phyloP scores from a whole-genome alignment of 805 yeast genomes.

The Ogataea salicorniae region DNA sequence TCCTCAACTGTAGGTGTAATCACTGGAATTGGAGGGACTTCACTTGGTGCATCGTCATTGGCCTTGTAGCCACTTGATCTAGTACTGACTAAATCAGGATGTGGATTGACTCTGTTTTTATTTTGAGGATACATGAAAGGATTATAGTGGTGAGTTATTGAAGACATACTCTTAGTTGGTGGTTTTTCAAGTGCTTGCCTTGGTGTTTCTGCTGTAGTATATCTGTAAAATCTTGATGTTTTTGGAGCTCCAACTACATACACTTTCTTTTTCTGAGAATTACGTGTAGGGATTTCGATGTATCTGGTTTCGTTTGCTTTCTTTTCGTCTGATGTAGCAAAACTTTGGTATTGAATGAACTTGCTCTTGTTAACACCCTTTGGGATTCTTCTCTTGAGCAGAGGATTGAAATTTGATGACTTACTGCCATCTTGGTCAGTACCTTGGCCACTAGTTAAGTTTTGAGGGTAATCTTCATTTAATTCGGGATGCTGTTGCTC shows the following conservation, averaged over 20 bases:
- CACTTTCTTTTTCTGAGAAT: not conserved
- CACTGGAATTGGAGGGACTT: slow-evolving; percentile 41
- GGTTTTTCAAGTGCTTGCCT: slow-evolving; percentile 6
- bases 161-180: slow-evolving; percentile 2
- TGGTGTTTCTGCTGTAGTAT: slow-evolving; percentile 13
- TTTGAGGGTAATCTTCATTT: too few relatives aligned
- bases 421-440: too few relatives aligned
- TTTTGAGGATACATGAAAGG: slow-evolving; percentile 44
- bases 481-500: too few relatives aligned
- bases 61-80: slow-evolving; percentile 16
- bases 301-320: not conserved
- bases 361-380: too few relatives aligned
- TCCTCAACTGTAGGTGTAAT: slow-evolving; percentile 51
- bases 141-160: slow-evolving; percentile 33
- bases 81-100: slow-evolving; percentile 32
- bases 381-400: too few relatives aligned
- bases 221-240: slow-evolving; percentile 25
- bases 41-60: slow-evolving; percentile 1
- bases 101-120: slow-evolving; percentile 39
- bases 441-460: too few relatives aligned
- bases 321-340: not conserved
- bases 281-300: not conserved
- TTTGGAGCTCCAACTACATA: slow-evolving; percentile 22
- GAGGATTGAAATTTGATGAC: too few relatives aligned
- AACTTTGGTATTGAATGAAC: too few relatives aligned